Evolutionary conservation across 805 yeast genomes (phyloP).

Genomic region (Nakazawaea peltata): DNA sequence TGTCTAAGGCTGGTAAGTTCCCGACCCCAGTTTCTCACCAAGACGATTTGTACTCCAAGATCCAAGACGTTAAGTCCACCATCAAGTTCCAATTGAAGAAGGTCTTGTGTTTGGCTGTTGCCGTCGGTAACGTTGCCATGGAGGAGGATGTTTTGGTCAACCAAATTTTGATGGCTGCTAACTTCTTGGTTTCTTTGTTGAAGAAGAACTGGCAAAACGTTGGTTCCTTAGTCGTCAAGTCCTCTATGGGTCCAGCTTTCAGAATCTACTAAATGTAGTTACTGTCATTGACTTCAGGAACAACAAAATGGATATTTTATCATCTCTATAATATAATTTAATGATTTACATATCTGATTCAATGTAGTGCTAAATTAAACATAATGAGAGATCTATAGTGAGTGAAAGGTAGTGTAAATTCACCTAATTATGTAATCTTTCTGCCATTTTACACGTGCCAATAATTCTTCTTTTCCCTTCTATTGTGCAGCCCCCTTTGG

Average conservation of each 20-base stretch:
- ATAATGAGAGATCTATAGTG: too few species aligned
- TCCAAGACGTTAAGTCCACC: slow-evolving; percentile 96
- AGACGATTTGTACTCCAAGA: slow-evolving; percentile 95
- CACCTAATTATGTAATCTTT: too few species aligned
- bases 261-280: slow-evolving; percentile 94
- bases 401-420: too few species aligned
- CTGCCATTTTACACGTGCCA: too few species aligned
- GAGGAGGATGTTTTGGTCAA: slow-evolving; percentile 91
- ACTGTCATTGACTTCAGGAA: slow-evolving; percentile 7
- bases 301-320: too few species aligned
- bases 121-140: slow-evolving; percentile 99
- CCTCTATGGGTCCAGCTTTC: slow-evolving; percentile 99
- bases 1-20: slow-evolving; percentile 99
- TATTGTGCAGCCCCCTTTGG: too few species aligned
- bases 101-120: slow-evolving; percentile 99
- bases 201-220: slow-evolving; percentile 99
- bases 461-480: too few species aligned
- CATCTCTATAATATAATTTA: too few species aligned
- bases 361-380: too few species aligned
- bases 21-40: slow-evolving; percentile 99
- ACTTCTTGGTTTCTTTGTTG: slow-evolving; percentile 98
- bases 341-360: too few species aligned
- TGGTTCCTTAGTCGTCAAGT: slow-evolving; percentile 98
- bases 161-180: slow-evolving; percentile 97
- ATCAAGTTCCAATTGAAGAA: slow-evolving; percentile 99